Evolutionary conservation across 345 rosid genomes (phyloP), one percentile per base, ranked within the genome.

Genomic region (Aquilaria sinensis): DNA sequence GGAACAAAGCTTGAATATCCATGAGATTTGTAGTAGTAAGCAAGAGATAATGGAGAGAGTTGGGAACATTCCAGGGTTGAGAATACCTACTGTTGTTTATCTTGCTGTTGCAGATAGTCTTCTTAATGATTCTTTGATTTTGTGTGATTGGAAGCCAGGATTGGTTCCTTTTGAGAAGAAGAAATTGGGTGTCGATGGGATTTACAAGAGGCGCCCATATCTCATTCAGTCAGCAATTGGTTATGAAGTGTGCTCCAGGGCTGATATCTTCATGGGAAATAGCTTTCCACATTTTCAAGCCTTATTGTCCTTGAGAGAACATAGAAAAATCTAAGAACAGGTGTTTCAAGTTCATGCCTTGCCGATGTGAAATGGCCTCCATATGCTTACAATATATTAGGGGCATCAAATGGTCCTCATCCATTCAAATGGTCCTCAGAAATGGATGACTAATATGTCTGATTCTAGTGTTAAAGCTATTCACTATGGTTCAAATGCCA

Each of bases 251-350:
- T 94, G 99, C 76, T 75, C 78, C 16, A 80, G 81, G 75, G 89
- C 99, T 0, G 93, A 91, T 72, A 69, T 89, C 0, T 94, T 94
- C 13, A 82, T 89, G 10, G 99, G 99, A 10, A 94, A 94, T 70
- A 94, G 96, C 66, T 91, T 86, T 94, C 99, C 12, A 94, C 99
- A 2, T 94, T 94, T 77, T 91, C 99, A 7, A 87, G 96, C 78
- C 96, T 94, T 31, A 69, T 94, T 47, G 95, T 72, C 54, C 96
- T 94, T 12, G 96, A 87, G 55, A 82, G 99, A 70, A 88, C 99
- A 5, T 97, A 94, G 59, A 91, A 78, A 77, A 80, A 77, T 68
- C 74, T 75, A 12, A 75, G 75, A 48, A 81, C 72, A 77, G 99
- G 99, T 4, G n/a, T 77, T 16, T 51, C 67, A 54, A 84, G 78